Conservation (phyloP, 2,329 filamentous ascomycete species). For the Akanthomyces uredinophilus region DNA sequence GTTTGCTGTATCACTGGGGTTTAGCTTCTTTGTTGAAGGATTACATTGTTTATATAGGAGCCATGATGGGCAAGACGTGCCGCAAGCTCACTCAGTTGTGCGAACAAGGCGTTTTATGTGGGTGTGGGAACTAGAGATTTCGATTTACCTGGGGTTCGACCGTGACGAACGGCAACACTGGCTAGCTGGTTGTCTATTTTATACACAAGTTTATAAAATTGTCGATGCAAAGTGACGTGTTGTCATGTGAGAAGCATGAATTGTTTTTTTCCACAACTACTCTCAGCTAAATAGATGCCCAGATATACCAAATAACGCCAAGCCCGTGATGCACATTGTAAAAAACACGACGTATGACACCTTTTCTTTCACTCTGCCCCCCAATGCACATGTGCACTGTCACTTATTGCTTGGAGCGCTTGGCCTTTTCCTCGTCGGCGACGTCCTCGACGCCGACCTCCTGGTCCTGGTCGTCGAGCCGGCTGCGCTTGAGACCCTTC, state of each 20-base stretch:
- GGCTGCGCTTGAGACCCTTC: slow-evolving; percentile 90
- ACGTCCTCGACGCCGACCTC: slow-evolving; percentile 39
- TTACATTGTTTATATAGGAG: background rate
- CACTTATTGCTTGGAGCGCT: slow-evolving; percentile 31
- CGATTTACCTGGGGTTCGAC: background rate
- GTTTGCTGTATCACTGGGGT: background rate
- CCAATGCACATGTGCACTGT: background rate
- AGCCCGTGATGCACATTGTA: slow-evolving; percentile 10
- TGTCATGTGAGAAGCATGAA: background rate
- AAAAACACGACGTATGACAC: background rate
- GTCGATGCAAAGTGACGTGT: background rate
- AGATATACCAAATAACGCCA: slow-evolving; percentile 13
- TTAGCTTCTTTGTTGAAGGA: background rate
- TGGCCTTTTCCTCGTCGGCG: slow-evolving; percentile 32
- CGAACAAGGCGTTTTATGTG: background rate
- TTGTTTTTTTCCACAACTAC: background rate
- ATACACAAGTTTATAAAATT: background rate
- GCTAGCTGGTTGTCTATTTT: background rate
- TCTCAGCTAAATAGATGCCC: background rate
- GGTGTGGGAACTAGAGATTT: too few relatives aligned
- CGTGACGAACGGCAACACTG: background rate
- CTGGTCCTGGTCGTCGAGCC: slow-evolving; percentile 48
- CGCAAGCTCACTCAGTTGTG: background rate
- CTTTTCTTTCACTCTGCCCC: background rate
- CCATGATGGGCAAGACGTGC: background rate